Evolutionary conservation across 257 asterid species (phyloP), one percentile per base, ranked within the genome.

Genomic region (Cynanchum wilfordii): DNA sequence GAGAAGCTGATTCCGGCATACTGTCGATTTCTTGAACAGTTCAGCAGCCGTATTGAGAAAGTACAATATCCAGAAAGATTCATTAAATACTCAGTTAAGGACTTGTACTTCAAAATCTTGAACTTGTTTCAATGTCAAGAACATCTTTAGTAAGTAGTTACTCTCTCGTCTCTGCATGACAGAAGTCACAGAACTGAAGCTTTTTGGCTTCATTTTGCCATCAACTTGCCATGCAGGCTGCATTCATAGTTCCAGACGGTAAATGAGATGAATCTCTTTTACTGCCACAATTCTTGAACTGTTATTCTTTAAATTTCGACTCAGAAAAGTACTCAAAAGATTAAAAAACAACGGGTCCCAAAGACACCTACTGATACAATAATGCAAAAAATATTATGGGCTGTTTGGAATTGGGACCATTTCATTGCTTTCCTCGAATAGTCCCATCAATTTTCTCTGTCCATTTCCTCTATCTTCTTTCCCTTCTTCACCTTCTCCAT

Each of bases 11-110:
- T 91, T 74, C 92, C 97, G 0, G 92, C 94, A 1, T 91, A 89
- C 71, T 79, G 89, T 56, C 84, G 87, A 0, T 89, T 91, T 82
- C 90, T 87, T 36, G 90, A 86, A 69, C 85, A 91, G 68, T 87
- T 78, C 80, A 89, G 92, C 82, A 80, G 86, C 66, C 89, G 85
- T 75, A 85, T 89, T 7, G 96, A 89, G 86, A 89, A 90, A 72
- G 94, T 91, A 70, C 84, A 84, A 75, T 89, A 91, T 79, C 96
- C 90, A 1, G 94, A 89, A 80, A 87, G 86, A 56, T 86, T 85
- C 12, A 89, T 91, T 77, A 87, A 81, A 74, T 89, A 87, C 79
- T 81, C 92, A 0, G 92, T 81, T 16, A 91, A 86, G 85, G 94
- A 91, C 66, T 89, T 91, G 55, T 96, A 89, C 85, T 76, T 78